A percentile compares a stretch with the other conserved stretches of the same genome.
These are phyloP conservation scores for Nicotiana otophora DNA, from an alignment of 257 asterid genomes.

Conservation along the genomic window DNA sequence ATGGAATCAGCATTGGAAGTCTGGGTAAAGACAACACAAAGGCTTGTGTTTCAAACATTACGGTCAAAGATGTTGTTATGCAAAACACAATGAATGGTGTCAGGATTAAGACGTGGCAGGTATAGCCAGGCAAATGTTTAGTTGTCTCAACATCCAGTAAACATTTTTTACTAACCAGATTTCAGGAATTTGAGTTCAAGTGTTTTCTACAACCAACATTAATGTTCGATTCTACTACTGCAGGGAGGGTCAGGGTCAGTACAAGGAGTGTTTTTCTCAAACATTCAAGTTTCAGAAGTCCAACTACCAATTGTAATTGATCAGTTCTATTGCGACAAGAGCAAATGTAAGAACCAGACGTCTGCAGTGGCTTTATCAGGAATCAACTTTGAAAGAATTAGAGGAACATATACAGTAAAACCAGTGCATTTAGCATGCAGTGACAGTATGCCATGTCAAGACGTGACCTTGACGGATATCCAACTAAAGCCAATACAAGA, in stretches of 20 bases:
- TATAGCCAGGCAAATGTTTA: constrained; percentile 8
- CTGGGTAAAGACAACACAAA: constrained; percentile 70
- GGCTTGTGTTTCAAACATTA: constrained; percentile 85
- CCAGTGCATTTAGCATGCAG: constrained; percentile 92
- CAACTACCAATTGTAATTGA: constrained; percentile 81
- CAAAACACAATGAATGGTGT: constrained; percentile 70
- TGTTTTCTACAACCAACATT: background rate
- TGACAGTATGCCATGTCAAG: constrained; percentile 69
- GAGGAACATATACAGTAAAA: constrained; percentile 87
- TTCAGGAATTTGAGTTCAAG: background rate
- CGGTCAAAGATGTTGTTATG: constrained; percentile 59
- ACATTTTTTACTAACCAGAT: background rate
- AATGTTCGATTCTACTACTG: background rate
- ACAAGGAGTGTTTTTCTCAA: constrained; percentile 65
- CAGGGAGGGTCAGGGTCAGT: constrained; percentile 97
- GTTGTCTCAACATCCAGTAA: background rate
- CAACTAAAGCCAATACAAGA: constrained; percentile 58
- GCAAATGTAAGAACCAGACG: constrained; percentile 65
- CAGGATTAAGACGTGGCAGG: constrained; percentile 90
- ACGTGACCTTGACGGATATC: constrained; percentile 55
- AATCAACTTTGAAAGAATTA: constrained; percentile 58
- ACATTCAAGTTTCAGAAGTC: constrained; percentile 76
- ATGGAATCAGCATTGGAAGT: constrained; percentile 93
- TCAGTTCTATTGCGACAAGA: constrained; percentile 84
- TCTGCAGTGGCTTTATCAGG: constrained; percentile 78